Percentiles rank a stretch among this genome's conserved stretches.
Conservation (phyloP, 768 basidiomycete species). For the Pisolithus marmoratus region DNA sequence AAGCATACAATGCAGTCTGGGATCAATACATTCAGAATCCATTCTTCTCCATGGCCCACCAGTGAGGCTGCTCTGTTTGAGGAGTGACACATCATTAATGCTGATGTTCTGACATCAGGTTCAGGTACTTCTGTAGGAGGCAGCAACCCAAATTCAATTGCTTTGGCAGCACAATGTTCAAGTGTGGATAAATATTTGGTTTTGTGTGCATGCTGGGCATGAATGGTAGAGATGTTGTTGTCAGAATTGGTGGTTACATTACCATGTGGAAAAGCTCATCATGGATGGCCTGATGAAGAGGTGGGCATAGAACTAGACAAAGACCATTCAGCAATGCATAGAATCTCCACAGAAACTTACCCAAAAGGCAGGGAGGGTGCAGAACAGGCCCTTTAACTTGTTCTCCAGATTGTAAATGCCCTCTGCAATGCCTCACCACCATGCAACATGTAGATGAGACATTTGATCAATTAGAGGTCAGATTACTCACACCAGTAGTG, state of each 20-base stretch:
- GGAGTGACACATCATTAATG: too few species aligned
- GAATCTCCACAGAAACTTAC: background rate
- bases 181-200: too few species aligned
- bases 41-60: too few species aligned
- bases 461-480: background rate
- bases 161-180: too few species aligned
- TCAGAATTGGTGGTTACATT: background rate
- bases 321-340: background rate
- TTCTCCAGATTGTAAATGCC: background rate
- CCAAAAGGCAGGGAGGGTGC: background rate
- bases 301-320: conserved; percentile 1
- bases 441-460: background rate
- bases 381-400: background rate
- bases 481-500: background rate
- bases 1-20: too few species aligned
- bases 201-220: too few species aligned
- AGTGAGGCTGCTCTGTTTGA: too few species aligned
- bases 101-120: too few species aligned
- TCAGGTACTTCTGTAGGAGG: too few species aligned
- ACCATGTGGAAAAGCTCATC: background rate
- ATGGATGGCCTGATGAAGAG: background rate
- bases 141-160: too few species aligned
- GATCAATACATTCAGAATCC: too few species aligned
- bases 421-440: background rate
- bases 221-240: background rate